phyloP scores from a whole-genome alignment of 176 grass and related monocot genomes.

The Oryza brachyantha region DNA sequence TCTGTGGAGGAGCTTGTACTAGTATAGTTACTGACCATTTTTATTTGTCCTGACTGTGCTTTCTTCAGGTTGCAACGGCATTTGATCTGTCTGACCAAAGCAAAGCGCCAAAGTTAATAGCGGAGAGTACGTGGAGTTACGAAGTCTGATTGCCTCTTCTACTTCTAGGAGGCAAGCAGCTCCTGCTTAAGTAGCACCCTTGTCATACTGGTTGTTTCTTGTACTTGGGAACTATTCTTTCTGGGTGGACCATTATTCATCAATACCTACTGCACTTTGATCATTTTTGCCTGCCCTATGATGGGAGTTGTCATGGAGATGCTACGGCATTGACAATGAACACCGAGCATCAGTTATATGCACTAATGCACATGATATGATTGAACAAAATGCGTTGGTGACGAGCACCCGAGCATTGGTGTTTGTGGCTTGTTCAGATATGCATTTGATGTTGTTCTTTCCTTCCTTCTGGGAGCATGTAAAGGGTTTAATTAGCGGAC shows the following conservation, averaged over 20 bases:
- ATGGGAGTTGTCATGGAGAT: not conserved
- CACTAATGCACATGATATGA: not conserved
- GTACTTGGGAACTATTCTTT: conserved; percentile 10
- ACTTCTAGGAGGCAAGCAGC: not conserved
- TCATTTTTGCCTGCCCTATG: conserved; percentile 25
- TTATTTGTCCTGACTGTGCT: not conserved
- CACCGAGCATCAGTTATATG: not conserved
- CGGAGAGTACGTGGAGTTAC: conserved; percentile 76
- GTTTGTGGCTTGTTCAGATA: not conserved
- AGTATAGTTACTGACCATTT: not conserved
- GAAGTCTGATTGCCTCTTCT: conserved; percentile 43
- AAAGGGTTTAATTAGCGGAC: not conserved
- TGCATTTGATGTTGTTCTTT: not conserved
- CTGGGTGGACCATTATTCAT: not conserved
- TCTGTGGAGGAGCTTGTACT: not conserved
- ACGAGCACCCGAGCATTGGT: not conserved
- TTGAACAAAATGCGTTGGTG: not conserved
- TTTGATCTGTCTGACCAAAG: conserved; percentile 69
- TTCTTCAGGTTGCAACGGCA: conserved; percentile 48
- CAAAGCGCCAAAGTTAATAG: conserved; percentile 65
- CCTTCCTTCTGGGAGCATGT: not conserved
- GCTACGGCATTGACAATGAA: conserved; percentile 14
- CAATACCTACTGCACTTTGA: not conserved
- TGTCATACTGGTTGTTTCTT: not conserved
- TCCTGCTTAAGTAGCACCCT: not conserved